A percentile compares a stretch with the other conserved stretches of the same genome.
These are phyloP conservation scores for Benincasa hispida DNA, from an alignment of 306 rosid species.

Conservation along the genomic window DNA sequence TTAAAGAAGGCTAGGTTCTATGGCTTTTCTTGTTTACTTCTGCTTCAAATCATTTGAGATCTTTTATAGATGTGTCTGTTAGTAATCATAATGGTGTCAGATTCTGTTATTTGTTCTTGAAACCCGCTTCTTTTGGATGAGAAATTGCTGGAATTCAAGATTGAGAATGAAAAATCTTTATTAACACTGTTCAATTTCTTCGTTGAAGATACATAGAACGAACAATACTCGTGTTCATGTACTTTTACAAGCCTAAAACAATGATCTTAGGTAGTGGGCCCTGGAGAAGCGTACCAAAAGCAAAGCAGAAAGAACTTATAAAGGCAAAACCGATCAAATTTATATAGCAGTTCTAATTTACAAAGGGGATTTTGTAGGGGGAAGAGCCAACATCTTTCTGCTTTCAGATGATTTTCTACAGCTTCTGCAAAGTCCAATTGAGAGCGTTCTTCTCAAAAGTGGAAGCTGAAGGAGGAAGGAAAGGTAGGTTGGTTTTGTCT, in stretches of 20 bases:
- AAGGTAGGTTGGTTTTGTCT: not conserved
- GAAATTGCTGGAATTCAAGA: not conserved
- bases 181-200: not conserved
- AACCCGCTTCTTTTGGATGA: not conserved
- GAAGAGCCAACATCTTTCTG: slow-evolving; percentile 12
- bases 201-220: not conserved
- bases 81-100: not conserved
- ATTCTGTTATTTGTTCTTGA: no score
- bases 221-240: not conserved
- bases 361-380: slow-evolving; percentile 15
- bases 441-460: not conserved
- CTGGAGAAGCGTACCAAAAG: not conserved
- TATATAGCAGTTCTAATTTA: slow-evolving; percentile 28
- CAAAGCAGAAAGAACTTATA: not conserved
- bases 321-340: not conserved
- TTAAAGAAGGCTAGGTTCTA: not conserved
- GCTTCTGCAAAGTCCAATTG: slow-evolving; percentile 31
- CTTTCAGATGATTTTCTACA: slow-evolving; percentile 27
- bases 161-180: not conserved
- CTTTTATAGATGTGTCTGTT: not conserved
- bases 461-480: not conserved
- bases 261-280: not conserved
- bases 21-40: not conserved
- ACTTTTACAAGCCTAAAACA: slow-evolving; percentile 1
- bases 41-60: slow-evolving; percentile 17